Conservation (phyloP, 2,329 filamentous ascomycete species). For the Boeremia lycopersici region DNA sequence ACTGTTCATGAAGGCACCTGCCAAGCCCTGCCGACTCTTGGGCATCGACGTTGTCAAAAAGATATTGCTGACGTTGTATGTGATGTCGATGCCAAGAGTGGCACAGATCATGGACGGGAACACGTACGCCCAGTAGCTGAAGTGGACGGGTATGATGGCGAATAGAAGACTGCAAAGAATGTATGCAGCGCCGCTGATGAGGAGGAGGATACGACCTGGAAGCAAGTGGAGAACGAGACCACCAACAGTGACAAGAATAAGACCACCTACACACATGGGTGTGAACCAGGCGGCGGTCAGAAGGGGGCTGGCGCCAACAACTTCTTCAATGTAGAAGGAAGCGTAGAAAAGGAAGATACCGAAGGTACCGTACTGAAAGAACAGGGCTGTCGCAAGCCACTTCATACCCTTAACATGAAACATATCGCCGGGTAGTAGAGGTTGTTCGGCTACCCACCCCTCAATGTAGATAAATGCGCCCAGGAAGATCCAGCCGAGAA, state of each 20-base stretch:
- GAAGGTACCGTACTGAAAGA: slow-evolving; percentile 54
- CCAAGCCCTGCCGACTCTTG: slow-evolving; percentile 43
- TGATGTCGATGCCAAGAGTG: slow-evolving; percentile 47
- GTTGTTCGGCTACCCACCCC: slow-evolving; percentile 70
- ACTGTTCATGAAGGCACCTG: slow-evolving; percentile 45
- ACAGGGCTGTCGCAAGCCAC: slow-evolving; percentile 40
- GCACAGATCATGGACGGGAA: slow-evolving; percentile 53
- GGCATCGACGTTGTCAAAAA: slow-evolving; percentile 47
- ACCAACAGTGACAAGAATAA: slow-evolving; percentile 42
- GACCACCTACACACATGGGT: slow-evolving; percentile 45
- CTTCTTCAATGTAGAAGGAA: slow-evolving; percentile 45
- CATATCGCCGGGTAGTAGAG: slow-evolving; percentile 71
- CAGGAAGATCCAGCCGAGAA: slow-evolving; percentile 67
- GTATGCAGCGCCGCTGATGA: slow-evolving; percentile 40
- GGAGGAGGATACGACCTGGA: slow-evolving; percentile 40
- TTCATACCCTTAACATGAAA: slow-evolving; percentile 73
- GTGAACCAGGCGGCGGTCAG: slow-evolving; percentile 45
- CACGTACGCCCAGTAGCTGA: slow-evolving; percentile 47
- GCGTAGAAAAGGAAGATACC: slow-evolving; percentile 49
- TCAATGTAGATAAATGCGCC: slow-evolving; percentile 70
- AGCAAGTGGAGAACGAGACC: slow-evolving; percentile 45
- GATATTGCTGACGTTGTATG: slow-evolving; percentile 47
- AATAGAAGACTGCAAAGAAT: slow-evolving; percentile 43
- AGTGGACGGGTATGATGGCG: slow-evolving; percentile 39
- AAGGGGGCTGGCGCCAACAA: slow-evolving; percentile 37